A percentile compares a stretch with the other conserved stretches of the same genome.
Evolutionary conservation across 2,329 filamentous ascomycete genomes (phyloP).

Genomic region (Thermothelomyces thermophilus): DNA sequence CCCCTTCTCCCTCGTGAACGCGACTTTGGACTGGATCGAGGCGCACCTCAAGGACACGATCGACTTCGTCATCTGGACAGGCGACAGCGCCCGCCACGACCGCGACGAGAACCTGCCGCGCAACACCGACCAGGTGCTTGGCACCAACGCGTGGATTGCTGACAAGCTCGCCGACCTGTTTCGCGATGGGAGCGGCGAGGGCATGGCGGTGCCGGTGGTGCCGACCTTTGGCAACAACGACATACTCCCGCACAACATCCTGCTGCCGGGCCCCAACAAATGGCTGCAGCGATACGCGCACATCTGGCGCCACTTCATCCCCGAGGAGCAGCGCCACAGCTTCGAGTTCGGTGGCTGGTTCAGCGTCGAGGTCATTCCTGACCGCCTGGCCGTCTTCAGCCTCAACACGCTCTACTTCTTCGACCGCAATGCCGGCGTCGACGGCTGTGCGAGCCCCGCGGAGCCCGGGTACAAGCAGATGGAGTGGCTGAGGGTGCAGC

Average conservation of each 20-base stretch:
- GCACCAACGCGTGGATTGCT: conserved; percentile 69
- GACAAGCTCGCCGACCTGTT: conserved; percentile 73
- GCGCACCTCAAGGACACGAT: conserved; percentile 69
- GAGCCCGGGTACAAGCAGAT: conserved; percentile 92
- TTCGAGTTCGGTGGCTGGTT: conserved; percentile 95
- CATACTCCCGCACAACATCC: conserved; percentile 93
- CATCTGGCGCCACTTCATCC: conserved; percentile 83
- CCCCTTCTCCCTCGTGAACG: conserved; percentile 71
- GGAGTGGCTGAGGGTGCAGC: conserved; percentile 89
- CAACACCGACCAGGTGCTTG: conserved; percentile 65
- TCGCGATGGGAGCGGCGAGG: conserved; percentile 42
- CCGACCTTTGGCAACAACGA: conserved; percentile 97
- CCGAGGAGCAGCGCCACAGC: conserved; percentile 82
- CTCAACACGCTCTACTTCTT: conserved; percentile 97
- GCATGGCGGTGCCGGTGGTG: conserved; percentile 70
- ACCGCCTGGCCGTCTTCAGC: conserved; percentile 81
- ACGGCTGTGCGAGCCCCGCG: conserved; percentile 71
- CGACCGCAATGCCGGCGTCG: conserved; percentile 83
- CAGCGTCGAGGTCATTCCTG: conserved; percentile 82
- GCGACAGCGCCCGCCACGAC: conserved; percentile 84
- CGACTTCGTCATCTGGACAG: conserved; percentile 91
- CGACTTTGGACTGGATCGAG: conserved; percentile 84
- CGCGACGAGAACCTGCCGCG: conserved; percentile 77
- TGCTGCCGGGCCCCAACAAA: conserved; percentile 74
- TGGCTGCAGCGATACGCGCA: conserved; percentile 73